These are phyloP conservation scores for Lachnellula willkommii DNA, from an alignment of 2,329 filamentous ascomycete genomes.

Conservation along the genomic window DNA sequence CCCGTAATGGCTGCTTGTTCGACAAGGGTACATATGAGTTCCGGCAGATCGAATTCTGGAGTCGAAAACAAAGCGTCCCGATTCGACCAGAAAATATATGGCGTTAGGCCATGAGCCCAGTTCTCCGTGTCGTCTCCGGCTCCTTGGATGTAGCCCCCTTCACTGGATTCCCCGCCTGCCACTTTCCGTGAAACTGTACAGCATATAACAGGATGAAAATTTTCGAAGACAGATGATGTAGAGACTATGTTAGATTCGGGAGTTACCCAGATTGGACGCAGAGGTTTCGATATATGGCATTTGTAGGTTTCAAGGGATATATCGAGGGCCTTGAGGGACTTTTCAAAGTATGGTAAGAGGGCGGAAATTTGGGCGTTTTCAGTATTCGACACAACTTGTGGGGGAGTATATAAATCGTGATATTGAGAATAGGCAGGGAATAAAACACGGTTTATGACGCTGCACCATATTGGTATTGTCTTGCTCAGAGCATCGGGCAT, in stretches of 20 bases:
- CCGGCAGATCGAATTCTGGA: constrained; percentile 59
- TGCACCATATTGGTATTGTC: constrained; percentile 90
- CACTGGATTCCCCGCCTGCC: constrained; percentile 60
- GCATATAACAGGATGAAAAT: constrained; percentile 70
- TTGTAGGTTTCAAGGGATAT: constrained; percentile 53
- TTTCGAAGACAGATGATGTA: constrained; percentile 41
- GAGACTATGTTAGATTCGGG: constrained; percentile 52
- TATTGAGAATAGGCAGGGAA: constrained; percentile 52
- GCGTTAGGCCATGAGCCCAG: constrained; percentile 79
- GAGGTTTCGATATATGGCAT: constrained; percentile 59
- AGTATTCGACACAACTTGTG: constrained; percentile 64
- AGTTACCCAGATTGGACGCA: constrained; percentile 76
- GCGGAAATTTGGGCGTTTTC: constrained; percentile 71
- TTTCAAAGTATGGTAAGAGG: constrained; percentile 51
- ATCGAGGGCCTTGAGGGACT: constrained; percentile 50
- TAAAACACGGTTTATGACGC: constrained; percentile 73
- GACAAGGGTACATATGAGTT: constrained; percentile 44
- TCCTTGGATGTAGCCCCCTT: constrained; percentile 82
- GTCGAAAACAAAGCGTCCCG: constrained; percentile 53
- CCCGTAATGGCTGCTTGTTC: constrained; percentile 8
- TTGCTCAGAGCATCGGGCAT: constrained; percentile 95
- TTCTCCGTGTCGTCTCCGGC: constrained; percentile 93
- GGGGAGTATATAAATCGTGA: constrained; percentile 63
- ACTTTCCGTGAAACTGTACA: constrained; percentile 78
- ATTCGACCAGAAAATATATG: constrained; percentile 74